Conservation (phyloP, 768 basidiomycete species). For the Serendipita sp. region DNA sequence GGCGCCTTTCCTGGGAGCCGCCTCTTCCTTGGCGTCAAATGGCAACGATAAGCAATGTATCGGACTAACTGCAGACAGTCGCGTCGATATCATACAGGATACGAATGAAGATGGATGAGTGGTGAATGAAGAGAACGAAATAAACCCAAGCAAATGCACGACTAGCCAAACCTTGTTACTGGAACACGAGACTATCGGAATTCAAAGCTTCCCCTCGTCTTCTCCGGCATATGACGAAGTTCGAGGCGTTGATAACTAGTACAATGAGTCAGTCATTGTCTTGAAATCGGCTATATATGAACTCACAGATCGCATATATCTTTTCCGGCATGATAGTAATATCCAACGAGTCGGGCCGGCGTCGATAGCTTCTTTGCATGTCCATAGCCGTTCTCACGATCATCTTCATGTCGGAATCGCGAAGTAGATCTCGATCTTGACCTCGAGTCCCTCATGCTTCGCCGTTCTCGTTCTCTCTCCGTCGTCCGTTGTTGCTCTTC, state of each 20-base stretch:
- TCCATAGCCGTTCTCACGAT: constrained; percentile 29
- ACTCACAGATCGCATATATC: neutral
- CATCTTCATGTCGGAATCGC: constrained; percentile 10
- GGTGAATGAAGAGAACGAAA: too few relatives aligned
- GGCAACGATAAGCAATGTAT: too few relatives aligned
- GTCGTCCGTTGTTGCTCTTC: neutral
- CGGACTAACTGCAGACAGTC: too few relatives aligned
- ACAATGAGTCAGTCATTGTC: constrained; percentile 14
- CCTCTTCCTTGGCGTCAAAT: too few relatives aligned
- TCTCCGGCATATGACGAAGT: constrained; percentile 60
- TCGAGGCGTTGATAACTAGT: constrained; percentile 82
- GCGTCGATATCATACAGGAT: too few relatives aligned
- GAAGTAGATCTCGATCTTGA: neutral
- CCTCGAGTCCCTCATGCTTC: neutral
- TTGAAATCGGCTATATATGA: constrained; percentile 8
- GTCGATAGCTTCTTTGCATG: constrained; percentile 69
- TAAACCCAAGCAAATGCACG: too few relatives aligned
- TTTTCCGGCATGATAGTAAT: neutral
- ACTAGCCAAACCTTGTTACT: constrained; percentile 23
- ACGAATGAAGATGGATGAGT: too few relatives aligned
- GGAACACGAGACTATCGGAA: constrained; percentile 33
- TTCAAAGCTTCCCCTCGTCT: constrained; percentile 56
- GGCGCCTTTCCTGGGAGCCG: too few relatives aligned
- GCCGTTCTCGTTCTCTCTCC: neutral
- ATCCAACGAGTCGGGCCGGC: constrained; percentile 53